Evolutionary conservation across 257 asterid species (phyloP), one percentile per base, ranked within the genome.

Genomic region (Solanum lignicaule): DNA sequence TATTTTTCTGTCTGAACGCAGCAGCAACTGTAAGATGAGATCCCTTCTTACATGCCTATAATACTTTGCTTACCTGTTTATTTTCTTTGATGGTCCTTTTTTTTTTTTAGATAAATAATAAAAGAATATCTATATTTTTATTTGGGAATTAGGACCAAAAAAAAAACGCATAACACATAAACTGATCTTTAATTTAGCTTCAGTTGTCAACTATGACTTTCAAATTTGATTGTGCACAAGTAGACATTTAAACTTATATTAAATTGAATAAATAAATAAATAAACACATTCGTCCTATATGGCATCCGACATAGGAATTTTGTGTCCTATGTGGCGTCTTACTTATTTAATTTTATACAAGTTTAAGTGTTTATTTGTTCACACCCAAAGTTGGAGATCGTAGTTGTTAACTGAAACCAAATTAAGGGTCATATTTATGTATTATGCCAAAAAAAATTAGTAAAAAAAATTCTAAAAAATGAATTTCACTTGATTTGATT

Each of bases 351-450:
- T 52, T 52, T 52, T 16, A 52, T 52, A 52, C 9, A 52, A 52
- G 1, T 52, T 52, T 18, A 18, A 52, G 10, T 52, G 10, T 52
- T 4, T 52, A 18, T 6, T 52, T 52, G 62, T 52, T 4, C 9
- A 52, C 62, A 16, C 0, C 3, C n/a, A 52, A 5, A 52, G 9
- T 52, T 52, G 0, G 9, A 52, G n/a, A 0, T 46, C 1, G 0
- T 52, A 52, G 0, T 16, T 52, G 23, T 52, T 18, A 52, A 18
- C 10, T 52, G 2, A 52, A 52, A 18, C 0, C 3, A 52, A 52
- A 1, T 52, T 52, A 18, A 52, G 4, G 4, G 0, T 52, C n/a
- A 52, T 52, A 18, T 18, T 18, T 52, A 52, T 58, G 2, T 20
- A 20, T 58, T 20, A 20, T 7, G 66, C 5, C 25, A 58, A 58